These are phyloP conservation scores for Eucalyptus tenuipes DNA, from an alignment of 345 rosid species.

Conservation along the genomic window DNA sequence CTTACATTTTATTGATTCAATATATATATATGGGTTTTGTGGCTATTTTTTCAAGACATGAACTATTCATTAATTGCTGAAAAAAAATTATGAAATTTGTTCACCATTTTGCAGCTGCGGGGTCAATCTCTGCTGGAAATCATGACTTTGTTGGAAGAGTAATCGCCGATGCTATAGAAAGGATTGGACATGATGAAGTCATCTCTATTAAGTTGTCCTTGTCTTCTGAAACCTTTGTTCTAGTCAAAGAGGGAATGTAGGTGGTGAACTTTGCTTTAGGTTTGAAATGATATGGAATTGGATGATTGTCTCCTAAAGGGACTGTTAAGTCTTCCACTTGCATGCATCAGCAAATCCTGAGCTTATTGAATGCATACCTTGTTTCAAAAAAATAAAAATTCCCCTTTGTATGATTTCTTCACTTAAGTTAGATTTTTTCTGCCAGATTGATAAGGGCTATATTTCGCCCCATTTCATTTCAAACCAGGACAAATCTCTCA, in stretches of 20 bases:
- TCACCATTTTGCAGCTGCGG: conserved; percentile 51
- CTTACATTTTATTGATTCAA: conserved; percentile 8
- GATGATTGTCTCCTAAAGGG: neutral
- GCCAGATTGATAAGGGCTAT: conserved; percentile 77
- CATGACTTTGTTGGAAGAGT: conserved; percentile 62
- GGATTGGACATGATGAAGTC: conserved; percentile 80
- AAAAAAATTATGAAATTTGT: neutral
- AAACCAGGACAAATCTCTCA: conserved; percentile 57
- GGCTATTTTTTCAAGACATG: neutral
- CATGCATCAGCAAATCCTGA: neutral
- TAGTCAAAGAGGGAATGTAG: conserved; percentile 85
- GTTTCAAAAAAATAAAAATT: no score
- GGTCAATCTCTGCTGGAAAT: conserved; percentile 79
- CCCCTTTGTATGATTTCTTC: no score
- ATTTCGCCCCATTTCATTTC: conserved; percentile 78
- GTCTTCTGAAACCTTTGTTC: conserved; percentile 53
- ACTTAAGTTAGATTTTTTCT: neutral
- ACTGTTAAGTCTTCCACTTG: neutral
- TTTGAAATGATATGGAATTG: neutral
- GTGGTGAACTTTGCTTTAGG: conserved; percentile 5
- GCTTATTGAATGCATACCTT: neutral
- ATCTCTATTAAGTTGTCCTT: conserved; percentile 63
- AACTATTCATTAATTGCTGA: neutral
- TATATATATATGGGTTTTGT: no score
- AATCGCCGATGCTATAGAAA: conserved; percentile 58